Percentiles rank a stretch among this genome's conserved stretches.
These are phyloP conservation scores for Aspergillus carbonarius DNA, from an alignment of 2,329 filamentous ascomycete species.

Conservation along the genomic window DNA sequence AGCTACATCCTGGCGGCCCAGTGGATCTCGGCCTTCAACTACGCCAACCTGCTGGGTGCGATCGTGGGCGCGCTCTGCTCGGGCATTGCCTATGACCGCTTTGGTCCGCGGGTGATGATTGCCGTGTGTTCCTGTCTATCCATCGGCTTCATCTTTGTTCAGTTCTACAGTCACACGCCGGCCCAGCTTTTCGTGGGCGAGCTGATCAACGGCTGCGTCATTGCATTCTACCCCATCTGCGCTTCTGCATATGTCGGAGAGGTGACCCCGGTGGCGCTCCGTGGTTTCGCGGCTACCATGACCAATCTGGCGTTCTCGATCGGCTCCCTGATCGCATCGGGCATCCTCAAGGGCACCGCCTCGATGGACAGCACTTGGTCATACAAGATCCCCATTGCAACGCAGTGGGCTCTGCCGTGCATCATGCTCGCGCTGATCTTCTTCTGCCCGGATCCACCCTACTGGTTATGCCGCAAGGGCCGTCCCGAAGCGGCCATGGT, in stretches of 20 bases:
- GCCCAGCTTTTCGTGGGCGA: slow-evolving; percentile 60
- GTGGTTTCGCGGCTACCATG: slow-evolving; percentile 30
- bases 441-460: slow-evolving; percentile 28
- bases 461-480: slow-evolving; percentile 26
- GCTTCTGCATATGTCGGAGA: slow-evolving; percentile 41
- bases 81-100: slow-evolving; percentile 26
- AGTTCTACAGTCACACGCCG: slow-evolving; percentile 61
- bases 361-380: slow-evolving; percentile 17
- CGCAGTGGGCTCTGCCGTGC: slow-evolving; percentile 25
- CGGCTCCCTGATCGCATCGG: slow-evolving; percentile 33
- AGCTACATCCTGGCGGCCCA: slow-evolving; percentile 24
- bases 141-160: slow-evolving; percentile 58
- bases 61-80: slow-evolving; percentile 27
- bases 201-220: slow-evolving; percentile 60
- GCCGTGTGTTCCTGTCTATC: slow-evolving; percentile 25
- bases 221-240: slow-evolving; percentile 62
- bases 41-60: slow-evolving; percentile 26
- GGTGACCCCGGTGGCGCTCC: slow-evolving; percentile 31
- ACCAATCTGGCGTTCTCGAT: slow-evolving; percentile 33
- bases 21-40: slow-evolving; percentile 30
- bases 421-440: slow-evolving; percentile 21
- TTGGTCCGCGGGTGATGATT: slow-evolving; percentile 30
- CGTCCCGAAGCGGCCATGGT: slow-evolving; percentile 18
- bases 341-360: slow-evolving; percentile 27
- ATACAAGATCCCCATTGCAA: slow-evolving; percentile 28